These are phyloP conservation scores for Pilobolus umbonatus DNA, from an alignment of 192 early-diverging fungal species.

Conservation along the genomic window DNA sequence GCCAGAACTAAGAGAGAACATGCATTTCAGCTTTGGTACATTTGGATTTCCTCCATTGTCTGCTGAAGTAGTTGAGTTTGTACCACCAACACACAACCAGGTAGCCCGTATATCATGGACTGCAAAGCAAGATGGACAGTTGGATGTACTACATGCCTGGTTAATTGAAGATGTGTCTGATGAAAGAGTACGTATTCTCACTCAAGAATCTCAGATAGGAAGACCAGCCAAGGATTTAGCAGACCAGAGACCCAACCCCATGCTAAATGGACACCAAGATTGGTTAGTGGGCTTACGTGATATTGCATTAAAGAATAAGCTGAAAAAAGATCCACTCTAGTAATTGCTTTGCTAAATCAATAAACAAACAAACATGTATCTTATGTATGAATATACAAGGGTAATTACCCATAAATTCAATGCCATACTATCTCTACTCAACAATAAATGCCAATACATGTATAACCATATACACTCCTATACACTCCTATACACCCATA, in stretches of 20 bases:
- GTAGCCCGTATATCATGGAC: constrained; percentile 3
- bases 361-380: too few relatives aligned
- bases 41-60: constrained; percentile 6
- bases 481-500: too few relatives aligned
- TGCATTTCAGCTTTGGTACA: constrained; percentile 4
- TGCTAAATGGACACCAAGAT: constrained; percentile 8
- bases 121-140: constrained; percentile 3
- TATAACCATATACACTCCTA: too few relatives aligned
- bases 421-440: too few relatives aligned
- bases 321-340: too few relatives aligned
- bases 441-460: too few relatives aligned
- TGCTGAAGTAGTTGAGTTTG: background rate
- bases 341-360: too few relatives aligned
- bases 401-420: too few relatives aligned
- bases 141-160: constrained; percentile 9
- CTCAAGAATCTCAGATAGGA: constrained; percentile 4
- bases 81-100: background rate
- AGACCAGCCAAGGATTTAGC: background rate
- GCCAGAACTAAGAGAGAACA: background rate
- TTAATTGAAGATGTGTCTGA: constrained; percentile 1
- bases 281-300: constrained; percentile 3
- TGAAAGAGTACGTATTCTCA: background rate
- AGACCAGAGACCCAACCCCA: constrained; percentile 1
- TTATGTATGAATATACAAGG: too few relatives aligned
- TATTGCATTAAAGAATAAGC: constrained; percentile 7